Evolutionary conservation across 2,329 filamentous ascomycete species (phyloP).

Genomic region (Penicillium sp.): DNA sequence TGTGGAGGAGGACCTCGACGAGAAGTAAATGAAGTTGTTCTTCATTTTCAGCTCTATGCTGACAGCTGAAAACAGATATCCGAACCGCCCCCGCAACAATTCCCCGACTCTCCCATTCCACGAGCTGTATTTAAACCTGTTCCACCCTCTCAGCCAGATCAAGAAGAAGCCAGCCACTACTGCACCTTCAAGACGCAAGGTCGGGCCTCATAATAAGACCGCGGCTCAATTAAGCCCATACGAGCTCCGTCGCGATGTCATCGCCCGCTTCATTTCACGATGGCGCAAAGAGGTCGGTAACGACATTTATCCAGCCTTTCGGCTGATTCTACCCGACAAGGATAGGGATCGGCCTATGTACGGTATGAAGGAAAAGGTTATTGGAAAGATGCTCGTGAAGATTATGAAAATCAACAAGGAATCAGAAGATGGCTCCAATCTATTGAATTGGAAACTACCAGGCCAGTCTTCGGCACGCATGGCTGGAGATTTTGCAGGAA

Average conservation of each 20-base stretch:
- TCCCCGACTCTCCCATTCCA: slow-evolving; percentile 78
- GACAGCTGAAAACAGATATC: slow-evolving; percentile 57
- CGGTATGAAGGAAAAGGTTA: slow-evolving; percentile 85
- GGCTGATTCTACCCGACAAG: slow-evolving; percentile 87
- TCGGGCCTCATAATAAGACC: slow-evolving; percentile 55
- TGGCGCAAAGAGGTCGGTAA: slow-evolving; percentile 88
- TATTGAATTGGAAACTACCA: slow-evolving; percentile 90
- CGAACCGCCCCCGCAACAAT: slow-evolving; percentile 77
- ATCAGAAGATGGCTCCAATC: slow-evolving; percentile 80
- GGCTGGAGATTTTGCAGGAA: slow-evolving; percentile 87
- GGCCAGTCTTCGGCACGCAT: slow-evolving; percentile 64
- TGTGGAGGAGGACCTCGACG: slow-evolving; percentile 30
- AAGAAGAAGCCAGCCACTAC: slow-evolving; percentile 66
- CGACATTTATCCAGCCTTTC: slow-evolving; percentile 90
- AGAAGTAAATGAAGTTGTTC: slow-evolving; percentile 23
- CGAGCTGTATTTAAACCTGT: slow-evolving; percentile 71
- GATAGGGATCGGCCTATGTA: slow-evolving; percentile 92
- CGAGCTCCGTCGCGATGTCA: slow-evolving; percentile 75
- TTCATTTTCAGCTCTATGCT: neutral
- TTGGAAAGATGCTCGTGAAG: slow-evolving; percentile 87
- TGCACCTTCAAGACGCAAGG: slow-evolving; percentile 55
- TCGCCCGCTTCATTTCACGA: slow-evolving; percentile 78
- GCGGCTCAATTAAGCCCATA: slow-evolving; percentile 61
- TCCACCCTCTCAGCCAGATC: slow-evolving; percentile 76
- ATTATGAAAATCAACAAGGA: slow-evolving; percentile 88